Percentiles rank a stretch among this genome's conserved stretches.
Conservation (phyloP, 1,284 basidiomycete species). For the Fomitopsis palustris region DNA sequence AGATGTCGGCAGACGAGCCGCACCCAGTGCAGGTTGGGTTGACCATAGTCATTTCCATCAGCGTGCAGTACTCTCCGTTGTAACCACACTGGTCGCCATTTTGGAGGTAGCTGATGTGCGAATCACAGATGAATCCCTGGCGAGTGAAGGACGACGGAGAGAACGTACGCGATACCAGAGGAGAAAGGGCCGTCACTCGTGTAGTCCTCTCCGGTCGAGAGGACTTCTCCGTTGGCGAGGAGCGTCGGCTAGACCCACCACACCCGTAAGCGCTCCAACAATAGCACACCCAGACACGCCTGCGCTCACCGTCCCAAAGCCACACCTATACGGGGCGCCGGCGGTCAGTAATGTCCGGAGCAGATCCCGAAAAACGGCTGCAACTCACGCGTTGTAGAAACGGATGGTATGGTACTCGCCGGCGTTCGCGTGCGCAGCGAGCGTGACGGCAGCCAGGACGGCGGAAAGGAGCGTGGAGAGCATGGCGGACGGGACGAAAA, state of each 20-base stretch:
- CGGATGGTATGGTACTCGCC: slow-evolving; percentile 32
- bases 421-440: slow-evolving; percentile 22
- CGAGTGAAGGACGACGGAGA: not conserved
- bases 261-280: not conserved
- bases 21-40: slow-evolving; percentile 36
- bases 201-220: slow-evolving; percentile 32
- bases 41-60: slow-evolving; percentile 41
- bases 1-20: slow-evolving; percentile 41
- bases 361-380: not conserved
- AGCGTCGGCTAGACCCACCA: slow-evolving; percentile 27
- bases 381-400: slow-evolving; percentile 34
- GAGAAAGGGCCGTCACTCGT: slow-evolving; percentile 25
- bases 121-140: not conserved
- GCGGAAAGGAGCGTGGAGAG: slow-evolving; percentile 27
- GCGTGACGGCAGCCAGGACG: slow-evolving; percentile 17
- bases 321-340: slow-evolving; percentile 25
- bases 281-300: not conserved
- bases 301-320: slow-evolving; percentile 31
- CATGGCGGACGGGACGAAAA: slow-evolving; percentile 19
- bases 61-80: slow-evolving; percentile 42
- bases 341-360: not conserved
- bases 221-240: slow-evolving; percentile 26
- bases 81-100: slow-evolving; percentile 27
- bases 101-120: slow-evolving; percentile 25
- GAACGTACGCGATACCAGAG: slow-evolving; percentile 32